Conservation (phyloP, 306 rosid species). For the Trifolium fragiferum region DNA sequence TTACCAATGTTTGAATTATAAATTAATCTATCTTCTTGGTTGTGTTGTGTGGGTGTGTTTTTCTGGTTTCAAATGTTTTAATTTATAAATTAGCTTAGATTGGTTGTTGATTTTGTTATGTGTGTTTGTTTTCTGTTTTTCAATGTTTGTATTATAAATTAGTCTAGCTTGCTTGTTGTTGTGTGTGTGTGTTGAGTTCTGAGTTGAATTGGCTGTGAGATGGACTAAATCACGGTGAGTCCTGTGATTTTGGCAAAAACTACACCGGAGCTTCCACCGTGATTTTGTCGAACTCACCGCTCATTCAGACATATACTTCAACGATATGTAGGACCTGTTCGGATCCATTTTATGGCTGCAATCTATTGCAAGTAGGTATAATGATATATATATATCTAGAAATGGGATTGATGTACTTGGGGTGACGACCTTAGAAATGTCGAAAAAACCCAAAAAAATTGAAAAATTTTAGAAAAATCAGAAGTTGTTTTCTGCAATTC, state of each 20-base stretch:
- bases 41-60: neutral
- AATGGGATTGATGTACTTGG: neutral
- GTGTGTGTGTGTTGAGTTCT: neutral
- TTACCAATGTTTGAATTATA: slow-evolving; percentile 38
- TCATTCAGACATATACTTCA: neutral
- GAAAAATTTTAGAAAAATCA: slow-evolving; percentile 24
- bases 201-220: neutral
- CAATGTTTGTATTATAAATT: slow-evolving; percentile 40
- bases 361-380: slow-evolving; percentile 4
- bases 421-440: neutral
- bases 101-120: neutral
- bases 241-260: too few relatives aligned
- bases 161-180: slow-evolving; percentile 11
- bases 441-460: neutral
- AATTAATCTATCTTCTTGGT: slow-evolving; percentile 26
- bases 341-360: slow-evolving; percentile 4
- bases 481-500: slow-evolving; percentile 9
- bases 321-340: neutral
- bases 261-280: neutral
- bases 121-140: slow-evolving; percentile 27
- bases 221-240: too few relatives aligned
- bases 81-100: slow-evolving; percentile 30
- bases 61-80: slow-evolving; percentile 38
- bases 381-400: neutral
- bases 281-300: neutral